Evolutionary conservation across 805 yeast genomes (phyloP), one percentile per base, ranked within the genome.

Genomic region (Barnettozyma salicaria): DNA sequence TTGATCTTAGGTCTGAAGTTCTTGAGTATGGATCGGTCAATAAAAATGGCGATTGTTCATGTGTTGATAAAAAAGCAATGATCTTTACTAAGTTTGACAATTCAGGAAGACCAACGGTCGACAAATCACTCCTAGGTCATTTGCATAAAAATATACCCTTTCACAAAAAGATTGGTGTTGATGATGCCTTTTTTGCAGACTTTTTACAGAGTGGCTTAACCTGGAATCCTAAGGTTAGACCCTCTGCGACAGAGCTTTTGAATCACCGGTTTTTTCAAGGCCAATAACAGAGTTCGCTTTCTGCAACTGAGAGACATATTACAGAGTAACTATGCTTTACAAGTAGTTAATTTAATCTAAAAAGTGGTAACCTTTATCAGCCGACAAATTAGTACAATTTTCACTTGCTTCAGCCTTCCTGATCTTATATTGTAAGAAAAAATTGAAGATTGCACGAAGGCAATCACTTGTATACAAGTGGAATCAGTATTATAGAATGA

Each of bases 181-280:
- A 42, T n/a, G 12, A 44, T 13, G 26, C 25, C 3, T 32, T 21
- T 4, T 61, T 65, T 36, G 39, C 52, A 3, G 49, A 45, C 2
- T 56, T 63, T 32, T 32, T 63, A 6, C 45, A 47, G 13, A 42
- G 43, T 16, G 59, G 61, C 34, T 50, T 67, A 30, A 50, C 49
- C 4, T 65, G 70, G 60, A 71, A 75, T 40, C 84, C 85, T 0
- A 47, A 49, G 2, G 58, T 62, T 19, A 64, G 95, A 38, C 78
- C 82, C 0, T 60, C 63, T 14, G 78, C 87, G 0, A 48, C 55
- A 9, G 57, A 54, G 7, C 60, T 85, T 26, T 55, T 80, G 32
- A 65, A 64, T 27, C 89, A 80, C 53, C 63, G 64, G 32, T 85
- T 81, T 48, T 24, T 50, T 2, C 13, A 27, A 29, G 21, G 17